Percentiles rank a stretch among this genome's conserved stretches.
phyloP scores from a whole-genome alignment of 2,329 filamentous ascomycete species.

The Furcasterigmium furcatum region DNA sequence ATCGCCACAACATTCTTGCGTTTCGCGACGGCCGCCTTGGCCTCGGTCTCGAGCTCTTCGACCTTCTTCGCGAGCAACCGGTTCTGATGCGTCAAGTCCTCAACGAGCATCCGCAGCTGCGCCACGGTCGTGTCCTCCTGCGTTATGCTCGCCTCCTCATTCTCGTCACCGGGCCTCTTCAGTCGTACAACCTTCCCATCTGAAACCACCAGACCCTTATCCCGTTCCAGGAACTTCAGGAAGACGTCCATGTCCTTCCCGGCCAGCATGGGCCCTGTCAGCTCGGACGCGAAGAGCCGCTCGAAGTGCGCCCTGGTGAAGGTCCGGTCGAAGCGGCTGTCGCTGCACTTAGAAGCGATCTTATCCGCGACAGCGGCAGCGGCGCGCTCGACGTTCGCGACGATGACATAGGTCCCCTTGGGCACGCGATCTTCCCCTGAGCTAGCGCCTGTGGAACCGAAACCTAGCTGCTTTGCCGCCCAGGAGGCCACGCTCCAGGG shows the following conservation, averaged over 20 bases:
- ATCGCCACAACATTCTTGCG: constrained; percentile 76
- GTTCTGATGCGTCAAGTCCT: constrained; percentile 71
- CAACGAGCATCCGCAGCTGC: constrained; percentile 75
- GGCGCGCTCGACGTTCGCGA: constrained; percentile 59
- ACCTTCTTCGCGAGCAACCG: constrained; percentile 64
- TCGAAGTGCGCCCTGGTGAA: constrained; percentile 66
- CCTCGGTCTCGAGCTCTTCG: constrained; percentile 59
- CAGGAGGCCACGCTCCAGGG: constrained; percentile 72
- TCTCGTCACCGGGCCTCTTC: constrained; percentile 40
- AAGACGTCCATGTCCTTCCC: constrained; percentile 66
- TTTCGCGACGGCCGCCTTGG: constrained; percentile 65
- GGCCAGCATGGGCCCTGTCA: constrained; percentile 22
- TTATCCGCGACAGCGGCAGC: constrained; percentile 50
- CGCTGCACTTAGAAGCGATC: constrained; percentile 16
- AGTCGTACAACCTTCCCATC: constrained; percentile 75
- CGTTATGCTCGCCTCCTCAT: constrained; percentile 54
- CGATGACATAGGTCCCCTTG: constrained; percentile 61
- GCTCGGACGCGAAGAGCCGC: constrained; percentile 48
- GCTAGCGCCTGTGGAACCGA: constrained; percentile 26
- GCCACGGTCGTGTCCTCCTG: constrained; percentile 80
- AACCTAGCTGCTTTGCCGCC: constrained; percentile 68
- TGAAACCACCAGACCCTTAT: constrained; percentile 55
- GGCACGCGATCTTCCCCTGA: constrained; percentile 51
- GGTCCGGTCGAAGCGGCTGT: constrained; percentile 59
- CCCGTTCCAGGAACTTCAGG: constrained; percentile 66